Conservation (phyloP, 768 basidiomycete genomes). For the Lentinula edodes region DNA sequence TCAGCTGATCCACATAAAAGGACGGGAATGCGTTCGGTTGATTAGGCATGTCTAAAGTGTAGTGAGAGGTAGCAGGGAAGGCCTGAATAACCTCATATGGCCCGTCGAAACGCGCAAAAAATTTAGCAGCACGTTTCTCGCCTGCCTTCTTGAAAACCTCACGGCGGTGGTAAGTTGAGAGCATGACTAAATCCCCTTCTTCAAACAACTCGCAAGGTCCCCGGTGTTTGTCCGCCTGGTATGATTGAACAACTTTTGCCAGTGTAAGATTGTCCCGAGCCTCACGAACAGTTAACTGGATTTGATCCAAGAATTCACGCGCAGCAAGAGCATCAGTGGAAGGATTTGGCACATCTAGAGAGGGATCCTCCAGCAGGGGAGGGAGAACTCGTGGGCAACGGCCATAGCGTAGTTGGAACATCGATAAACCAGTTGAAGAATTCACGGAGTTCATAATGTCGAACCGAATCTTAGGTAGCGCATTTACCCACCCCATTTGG, state of each 20-base stretch:
- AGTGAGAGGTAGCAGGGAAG: slow-evolving; percentile 1
- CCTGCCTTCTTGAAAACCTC: slow-evolving; percentile 24
- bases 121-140: slow-evolving; percentile 29
- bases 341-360: background rate
- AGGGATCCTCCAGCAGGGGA: background rate
- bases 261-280: slow-evolving; percentile 26
- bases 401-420: slow-evolving; percentile 20
- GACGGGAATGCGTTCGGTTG: slow-evolving; percentile 14
- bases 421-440: slow-evolving; percentile 21
- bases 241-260: slow-evolving; percentile 23
- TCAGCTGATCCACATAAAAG: slow-evolving; percentile 22
- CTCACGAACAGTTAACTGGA: slow-evolving; percentile 11
- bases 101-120: slow-evolving; percentile 32
- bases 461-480: background rate
- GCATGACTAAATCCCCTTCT: slow-evolving; percentile 28
- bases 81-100: slow-evolving; percentile 17
- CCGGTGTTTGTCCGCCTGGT: slow-evolving; percentile 23
- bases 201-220: slow-evolving; percentile 15
- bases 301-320: background rate
- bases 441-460: slow-evolving; percentile 24
- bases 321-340: background rate
- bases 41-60: slow-evolving; percentile 13
- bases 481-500: slow-evolving; percentile 14
- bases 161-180: slow-evolving; percentile 26
- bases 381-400: slow-evolving; percentile 14